Conservation (phyloP, 1,139 yeast genomes). For the Protomyces gravidus region DNA sequence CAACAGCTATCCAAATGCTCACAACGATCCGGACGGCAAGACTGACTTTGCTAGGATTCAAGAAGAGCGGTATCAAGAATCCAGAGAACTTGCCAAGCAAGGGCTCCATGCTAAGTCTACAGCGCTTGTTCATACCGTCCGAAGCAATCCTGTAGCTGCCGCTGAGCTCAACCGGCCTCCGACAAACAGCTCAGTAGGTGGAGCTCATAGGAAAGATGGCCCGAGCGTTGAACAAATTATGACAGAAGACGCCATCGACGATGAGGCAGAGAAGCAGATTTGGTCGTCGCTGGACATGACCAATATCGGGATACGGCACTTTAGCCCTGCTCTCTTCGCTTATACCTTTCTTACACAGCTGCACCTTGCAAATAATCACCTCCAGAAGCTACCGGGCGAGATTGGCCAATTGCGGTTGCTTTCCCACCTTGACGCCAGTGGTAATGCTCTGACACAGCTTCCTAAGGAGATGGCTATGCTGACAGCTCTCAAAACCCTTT, state of each 20-base stretch:
- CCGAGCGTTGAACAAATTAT: constrained; percentile 21
- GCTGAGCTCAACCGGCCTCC: neutral
- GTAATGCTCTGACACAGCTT: constrained; percentile 62
- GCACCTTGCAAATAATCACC: constrained; percentile 79
- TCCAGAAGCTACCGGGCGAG: constrained; percentile 63
- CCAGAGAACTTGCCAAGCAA: constrained; percentile 21
- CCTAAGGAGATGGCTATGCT: constrained; percentile 83
- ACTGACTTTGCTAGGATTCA: constrained; percentile 15
- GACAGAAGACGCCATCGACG: constrained; percentile 26
- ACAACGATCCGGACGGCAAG: constrained; percentile 6
- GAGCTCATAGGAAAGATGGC: constrained; percentile 16
- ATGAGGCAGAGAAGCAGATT: constrained; percentile 22
- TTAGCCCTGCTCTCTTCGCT: constrained; percentile 70
- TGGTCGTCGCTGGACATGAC: constrained; percentile 94
- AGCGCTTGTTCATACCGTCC: constrained; percentile 11
- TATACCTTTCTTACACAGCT: constrained; percentile 82
- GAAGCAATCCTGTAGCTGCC: constrained; percentile 5
- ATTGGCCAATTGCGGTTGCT: constrained; percentile 67
- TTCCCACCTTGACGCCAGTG: constrained; percentile 79
- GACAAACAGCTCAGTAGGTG: constrained; percentile 12
- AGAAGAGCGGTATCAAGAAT: constrained; percentile 13
- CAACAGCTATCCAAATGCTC: constrained; percentile 1
- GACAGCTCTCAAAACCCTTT: constrained; percentile 72
- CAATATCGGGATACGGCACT: constrained; percentile 73
- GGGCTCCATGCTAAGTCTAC: constrained; percentile 17